Base-by-base conservation (phyloP, 2,329 filamentous ascomycete genomes). In the Sporothrix brasiliensis region DNA sequence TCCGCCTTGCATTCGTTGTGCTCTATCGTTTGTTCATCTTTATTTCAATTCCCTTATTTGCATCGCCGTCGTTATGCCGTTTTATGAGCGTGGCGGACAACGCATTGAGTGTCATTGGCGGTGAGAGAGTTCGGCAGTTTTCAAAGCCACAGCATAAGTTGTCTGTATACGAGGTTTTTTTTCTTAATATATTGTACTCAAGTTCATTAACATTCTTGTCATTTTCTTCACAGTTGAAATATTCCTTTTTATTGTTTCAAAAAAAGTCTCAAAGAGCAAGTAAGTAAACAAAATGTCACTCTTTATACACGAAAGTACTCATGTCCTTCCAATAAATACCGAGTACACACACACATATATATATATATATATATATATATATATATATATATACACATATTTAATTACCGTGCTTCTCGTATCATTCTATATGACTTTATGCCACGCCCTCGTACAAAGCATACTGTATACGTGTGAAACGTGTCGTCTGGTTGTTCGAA, bases 381-480 rank as follows among this genome's bases (percentile, higher is more conserved):
- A 50, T 34, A 13, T 30, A 50, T 49, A 44, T 44, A 60, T 60
- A 24, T 27, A 50, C 21, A 50, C 34, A 13, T 30, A 50, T 49
- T 49, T 30, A 50, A 65, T 21, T 49, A 34, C 19, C 3, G 27
- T 58, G 47, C 44, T 50, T 3, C 19, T 4, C 61, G 30, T 63
- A 63, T 30, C 13, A 7, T 11, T 11, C 14, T 5, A 49, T 49
- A 49, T 63, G 2, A 4, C n/a, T 2, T 9, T 63, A 47, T 63
- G 11, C 61, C 61, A 50, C 61, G 24, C 61, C 61, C 9, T 13
- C 34, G 4, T 34, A 34, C 41, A 13, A 50, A 49, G 4, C 16
- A 50, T 65, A 13, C 13, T 24, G n/a, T n/a, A n/a, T n/a, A 30
- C 49, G 16, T 50, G 34, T 65, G 61, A 65, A 65, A 65, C 61